A percentile compares a stretch with the other conserved stretches of the same genome.
These are phyloP conservation scores for Phytophthora cajani DNA, from an alignment of 352 stramenopile species.

Conservation along the genomic window DNA sequence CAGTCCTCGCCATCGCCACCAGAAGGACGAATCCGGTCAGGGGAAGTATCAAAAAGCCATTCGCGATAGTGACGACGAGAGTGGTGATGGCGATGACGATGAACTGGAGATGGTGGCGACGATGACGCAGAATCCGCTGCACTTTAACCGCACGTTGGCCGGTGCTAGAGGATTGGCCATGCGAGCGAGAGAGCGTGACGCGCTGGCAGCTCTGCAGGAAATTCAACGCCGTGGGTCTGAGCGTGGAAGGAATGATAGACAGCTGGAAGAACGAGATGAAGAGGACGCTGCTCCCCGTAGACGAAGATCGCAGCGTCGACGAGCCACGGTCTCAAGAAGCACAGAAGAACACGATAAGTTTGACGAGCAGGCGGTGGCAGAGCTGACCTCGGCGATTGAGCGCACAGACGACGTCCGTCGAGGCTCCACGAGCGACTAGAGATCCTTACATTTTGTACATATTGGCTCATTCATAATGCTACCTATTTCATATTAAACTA, in stretches of 20 bases:
- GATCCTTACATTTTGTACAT: conserved; percentile 18
- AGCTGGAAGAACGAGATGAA: conserved; percentile 20
- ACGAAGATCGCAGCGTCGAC: conserved; percentile 24
- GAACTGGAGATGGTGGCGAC: conserved; percentile 72
- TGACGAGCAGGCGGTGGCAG: conserved; percentile 19
- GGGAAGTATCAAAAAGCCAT: conserved; percentile 2
- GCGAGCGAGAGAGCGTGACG: conserved; percentile 54
- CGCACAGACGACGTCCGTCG: conserved; percentile 29
- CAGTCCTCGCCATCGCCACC: conserved; percentile 21
- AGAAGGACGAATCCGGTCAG: conserved; percentile 22
- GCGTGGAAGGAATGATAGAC: conserved; percentile 17
- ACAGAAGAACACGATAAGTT: conserved; percentile 2
- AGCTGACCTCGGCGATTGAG: conserved; percentile 34
- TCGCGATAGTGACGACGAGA: conserved; percentile 15
- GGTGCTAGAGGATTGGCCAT: conserved; percentile 39
- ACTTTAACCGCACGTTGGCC: conserved; percentile 55
- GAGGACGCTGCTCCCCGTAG: conserved; percentile 13
- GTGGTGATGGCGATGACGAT: conserved; percentile 52
- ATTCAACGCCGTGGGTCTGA: conserved; percentile 57
- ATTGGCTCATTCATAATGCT: neutral
- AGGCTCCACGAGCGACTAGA: conserved; percentile 9
- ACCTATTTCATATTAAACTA: neutral
- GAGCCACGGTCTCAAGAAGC: neutral
- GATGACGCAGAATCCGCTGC: conserved; percentile 70
- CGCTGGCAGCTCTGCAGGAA: conserved; percentile 56